These are phyloP conservation scores for Nothopassalora personata DNA, from an alignment of 2,329 filamentous ascomycete genomes.

Conservation along the genomic window DNA sequence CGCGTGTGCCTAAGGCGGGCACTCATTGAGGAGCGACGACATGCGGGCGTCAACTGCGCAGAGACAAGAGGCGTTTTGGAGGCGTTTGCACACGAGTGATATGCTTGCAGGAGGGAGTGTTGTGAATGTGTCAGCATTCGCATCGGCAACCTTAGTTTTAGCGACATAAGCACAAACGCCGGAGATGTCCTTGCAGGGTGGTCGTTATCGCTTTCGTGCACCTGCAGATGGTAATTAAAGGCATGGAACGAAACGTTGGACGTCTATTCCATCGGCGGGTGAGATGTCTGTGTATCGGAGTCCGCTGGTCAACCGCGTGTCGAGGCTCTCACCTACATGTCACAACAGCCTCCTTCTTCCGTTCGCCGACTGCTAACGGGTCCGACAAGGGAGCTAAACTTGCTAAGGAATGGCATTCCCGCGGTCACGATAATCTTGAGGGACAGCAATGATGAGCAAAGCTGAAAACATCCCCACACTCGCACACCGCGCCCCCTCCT, in stretches of 20 bases:
- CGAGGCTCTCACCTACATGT: not conserved
- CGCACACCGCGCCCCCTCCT: not conserved
- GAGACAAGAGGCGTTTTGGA: not conserved
- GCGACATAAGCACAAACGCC: not conserved
- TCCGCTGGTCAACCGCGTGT: not conserved
- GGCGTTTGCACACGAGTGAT: too few species aligned
- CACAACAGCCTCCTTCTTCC: not conserved
- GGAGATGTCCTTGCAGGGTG: too few species aligned
- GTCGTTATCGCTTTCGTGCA: not conserved
- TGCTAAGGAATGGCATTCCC: not conserved
- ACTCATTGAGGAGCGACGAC: not conserved
- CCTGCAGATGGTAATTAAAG: slow-evolving; percentile 1
- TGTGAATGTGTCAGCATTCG: not conserved
- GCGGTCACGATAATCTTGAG: not conserved
- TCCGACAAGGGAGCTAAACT: too few species aligned
- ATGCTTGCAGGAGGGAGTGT: too few species aligned
- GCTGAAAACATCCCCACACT: not conserved
- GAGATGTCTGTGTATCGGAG: not conserved
- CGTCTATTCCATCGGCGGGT: not conserved
- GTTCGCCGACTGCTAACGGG: too few species aligned
- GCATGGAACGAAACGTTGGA: not conserved
- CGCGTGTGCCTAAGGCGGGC: not conserved
- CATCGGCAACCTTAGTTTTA: not conserved
- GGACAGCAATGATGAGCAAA: not conserved
- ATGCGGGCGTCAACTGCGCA: not conserved